These are phyloP conservation scores for Yamadazyma triangularis DNA, from an alignment of 1,139 yeast species.

Conservation along the genomic window DNA sequence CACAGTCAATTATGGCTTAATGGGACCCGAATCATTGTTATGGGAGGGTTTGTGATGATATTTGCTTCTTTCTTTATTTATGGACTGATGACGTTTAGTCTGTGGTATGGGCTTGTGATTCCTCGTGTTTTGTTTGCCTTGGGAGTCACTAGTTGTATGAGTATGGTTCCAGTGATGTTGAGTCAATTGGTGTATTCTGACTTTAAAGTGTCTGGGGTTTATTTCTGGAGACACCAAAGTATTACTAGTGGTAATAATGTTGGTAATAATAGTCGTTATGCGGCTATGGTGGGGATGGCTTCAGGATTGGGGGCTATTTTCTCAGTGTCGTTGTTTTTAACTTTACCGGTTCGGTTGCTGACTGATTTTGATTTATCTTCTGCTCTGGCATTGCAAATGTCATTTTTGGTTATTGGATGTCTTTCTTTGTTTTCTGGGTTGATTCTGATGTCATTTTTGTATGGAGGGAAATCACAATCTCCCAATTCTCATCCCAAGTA, in stretches of 20 bases:
- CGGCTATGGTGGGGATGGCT: conserved; percentile 58
- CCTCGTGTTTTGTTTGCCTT: conserved; percentile 55
- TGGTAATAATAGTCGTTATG: conserved; percentile 46
- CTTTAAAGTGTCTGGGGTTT: conserved; percentile 22
- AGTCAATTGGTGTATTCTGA: conserved; percentile 51
- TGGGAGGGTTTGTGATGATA: conserved; percentile 43
- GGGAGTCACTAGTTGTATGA: conserved; percentile 52
- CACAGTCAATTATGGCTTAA: conserved; percentile 13
- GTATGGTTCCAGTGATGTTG: conserved; percentile 47
- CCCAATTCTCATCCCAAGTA: conserved; percentile 11
- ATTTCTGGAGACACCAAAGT: conserved; percentile 18
- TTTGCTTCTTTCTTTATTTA: conserved; percentile 48
- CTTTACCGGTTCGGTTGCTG: conserved; percentile 42
- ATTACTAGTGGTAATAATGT: conserved; percentile 4
- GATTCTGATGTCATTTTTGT: conserved; percentile 41
- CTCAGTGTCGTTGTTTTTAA: conserved; percentile 45
- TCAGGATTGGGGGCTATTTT: conserved; percentile 69
- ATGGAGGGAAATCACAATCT: conserved; percentile 19
- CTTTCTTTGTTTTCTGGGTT: conserved; percentile 36
- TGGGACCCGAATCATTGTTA: conserved; percentile 54
- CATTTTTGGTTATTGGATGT: conserved; percentile 48
- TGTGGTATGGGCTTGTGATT: conserved; percentile 36
- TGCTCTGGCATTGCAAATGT: conserved; percentile 36
- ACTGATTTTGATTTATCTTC: conserved; percentile 22
- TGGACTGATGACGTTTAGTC: conserved; percentile 37